Conservation (phyloP, 176 grass and related monocot genomes). For the Bolboschoenus planiculmis region DNA sequence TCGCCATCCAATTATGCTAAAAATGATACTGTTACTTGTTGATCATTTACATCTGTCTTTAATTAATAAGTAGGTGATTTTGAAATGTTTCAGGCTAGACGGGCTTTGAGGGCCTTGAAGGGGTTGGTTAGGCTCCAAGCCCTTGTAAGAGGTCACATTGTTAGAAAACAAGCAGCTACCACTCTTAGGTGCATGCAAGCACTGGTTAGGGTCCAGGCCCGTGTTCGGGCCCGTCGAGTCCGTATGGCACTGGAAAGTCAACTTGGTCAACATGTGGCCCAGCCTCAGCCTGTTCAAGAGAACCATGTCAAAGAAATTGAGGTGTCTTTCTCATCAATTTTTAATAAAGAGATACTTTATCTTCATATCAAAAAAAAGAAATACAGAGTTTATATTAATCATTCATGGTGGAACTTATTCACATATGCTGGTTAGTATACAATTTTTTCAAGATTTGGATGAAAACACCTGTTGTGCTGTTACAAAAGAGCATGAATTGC, state of each 20-base stretch:
- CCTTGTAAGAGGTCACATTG: slow-evolving; percentile 88
- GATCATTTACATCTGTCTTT: neutral
- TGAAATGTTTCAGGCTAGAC: slow-evolving; percentile 64
- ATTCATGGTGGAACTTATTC: neutral
- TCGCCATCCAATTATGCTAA: neutral
- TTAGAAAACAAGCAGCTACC: slow-evolving; percentile 95
- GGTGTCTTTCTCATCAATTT: slow-evolving; percentile 39
- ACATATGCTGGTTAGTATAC: neutral
- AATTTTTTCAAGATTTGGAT: neutral
- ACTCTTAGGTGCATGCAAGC: slow-evolving; percentile 94
- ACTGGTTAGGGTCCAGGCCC: slow-evolving; percentile 85
- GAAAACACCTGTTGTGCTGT: neutral
- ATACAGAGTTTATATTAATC: neutral
- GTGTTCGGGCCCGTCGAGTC: slow-evolving; percentile 78
- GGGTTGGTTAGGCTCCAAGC: slow-evolving; percentile 93
- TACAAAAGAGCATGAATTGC: neutral
- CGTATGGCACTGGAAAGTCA: slow-evolving; percentile 83
- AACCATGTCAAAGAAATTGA: slow-evolving; percentile 67
- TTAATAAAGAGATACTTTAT: neutral
- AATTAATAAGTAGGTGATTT: neutral
- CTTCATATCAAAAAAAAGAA: neutral
- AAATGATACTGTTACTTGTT: neutral
- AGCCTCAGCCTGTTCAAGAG: slow-evolving; percentile 51
- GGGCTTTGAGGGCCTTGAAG: slow-evolving; percentile 81
- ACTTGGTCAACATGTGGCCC: slow-evolving; percentile 40